phyloP scores from a whole-genome alignment of 805 yeast genomes.

The Blastobotrys americana region DNA sequence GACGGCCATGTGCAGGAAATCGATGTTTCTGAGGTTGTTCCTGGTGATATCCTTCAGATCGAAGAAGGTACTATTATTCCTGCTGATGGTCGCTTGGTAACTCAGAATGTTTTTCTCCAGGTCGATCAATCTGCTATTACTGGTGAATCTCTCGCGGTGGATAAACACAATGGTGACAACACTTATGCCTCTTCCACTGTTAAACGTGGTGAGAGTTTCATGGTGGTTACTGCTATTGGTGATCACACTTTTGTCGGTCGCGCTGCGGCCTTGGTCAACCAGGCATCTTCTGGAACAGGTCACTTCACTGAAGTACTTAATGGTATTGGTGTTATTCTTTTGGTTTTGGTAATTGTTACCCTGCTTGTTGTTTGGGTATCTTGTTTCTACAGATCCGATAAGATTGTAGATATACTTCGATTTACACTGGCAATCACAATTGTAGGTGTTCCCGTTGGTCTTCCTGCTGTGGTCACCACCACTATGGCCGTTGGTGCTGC shows the following conservation, averaged over 20 bases:
- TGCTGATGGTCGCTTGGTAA: constrained; percentile 84
- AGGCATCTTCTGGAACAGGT: constrained; percentile 88
- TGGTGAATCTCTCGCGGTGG: constrained; percentile 95
- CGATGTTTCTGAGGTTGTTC: constrained; percentile 79
- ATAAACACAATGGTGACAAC: constrained; percentile 81
- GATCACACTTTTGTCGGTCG: constrained; percentile 94
- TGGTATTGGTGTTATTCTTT: constrained; percentile 91
- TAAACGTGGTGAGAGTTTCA: constrained; percentile 91
- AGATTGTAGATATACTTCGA: constrained; percentile 81
- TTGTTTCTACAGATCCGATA: constrained; percentile 86
- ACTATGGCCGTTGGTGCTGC: constrained; percentile 99
- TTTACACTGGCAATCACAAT: constrained; percentile 92
- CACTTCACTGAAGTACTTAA: constrained; percentile 96
- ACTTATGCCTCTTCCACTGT: constrained; percentile 90
- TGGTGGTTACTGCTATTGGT: constrained; percentile 93
- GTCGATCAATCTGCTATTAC: constrained; percentile 95
- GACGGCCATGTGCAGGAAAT: constrained; percentile 71
- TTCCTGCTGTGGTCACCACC: constrained; percentile 97
- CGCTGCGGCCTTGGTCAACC: constrained; percentile 94
- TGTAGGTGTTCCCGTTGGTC: constrained; percentile 97
- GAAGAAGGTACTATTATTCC: constrained; percentile 93
- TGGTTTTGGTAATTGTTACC: constrained; percentile 82
- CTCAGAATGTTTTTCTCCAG: constrained; percentile 81
- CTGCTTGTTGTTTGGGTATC: constrained; percentile 87
- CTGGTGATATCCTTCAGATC: constrained; percentile 88